phyloP scores from a whole-genome alignment of 2,329 filamentous ascomycete genomes.

The Penicillium sp. region DNA sequence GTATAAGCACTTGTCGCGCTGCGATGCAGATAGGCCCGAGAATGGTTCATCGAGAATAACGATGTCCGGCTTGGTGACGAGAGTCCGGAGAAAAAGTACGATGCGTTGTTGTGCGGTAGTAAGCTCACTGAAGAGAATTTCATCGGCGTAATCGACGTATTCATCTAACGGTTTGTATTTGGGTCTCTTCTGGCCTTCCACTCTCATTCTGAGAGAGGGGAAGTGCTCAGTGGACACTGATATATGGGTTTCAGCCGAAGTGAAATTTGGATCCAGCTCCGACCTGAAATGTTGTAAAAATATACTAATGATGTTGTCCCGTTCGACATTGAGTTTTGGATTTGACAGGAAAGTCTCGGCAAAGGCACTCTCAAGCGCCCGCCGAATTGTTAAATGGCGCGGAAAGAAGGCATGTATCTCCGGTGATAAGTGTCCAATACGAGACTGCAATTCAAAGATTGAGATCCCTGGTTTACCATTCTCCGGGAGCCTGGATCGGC shows the following conservation, averaged over 20 bases:
- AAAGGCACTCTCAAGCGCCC: slow-evolving; percentile 82
- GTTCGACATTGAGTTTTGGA: slow-evolving; percentile 61
- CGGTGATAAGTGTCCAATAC: slow-evolving; percentile 89
- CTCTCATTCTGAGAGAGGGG: slow-evolving; percentile 14
- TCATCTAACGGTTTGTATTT: slow-evolving; percentile 20
- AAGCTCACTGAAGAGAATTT: slow-evolving; percentile 69
- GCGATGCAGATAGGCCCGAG: slow-evolving; percentile 75
- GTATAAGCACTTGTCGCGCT: slow-evolving; percentile 81
- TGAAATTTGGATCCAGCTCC: slow-evolving; percentile 65
- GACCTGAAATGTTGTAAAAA: slow-evolving; percentile 73
- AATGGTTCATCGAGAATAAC: slow-evolving; percentile 86
- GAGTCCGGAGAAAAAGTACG: slow-evolving; percentile 75
- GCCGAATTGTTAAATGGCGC: slow-evolving; percentile 67
- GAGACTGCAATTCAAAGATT: slow-evolving; percentile 86
- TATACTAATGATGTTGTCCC: slow-evolving; percentile 63
- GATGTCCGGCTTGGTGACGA: slow-evolving; percentile 77
- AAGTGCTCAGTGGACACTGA: slow-evolving; percentile 22
- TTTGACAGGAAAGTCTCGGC: slow-evolving; percentile 78
- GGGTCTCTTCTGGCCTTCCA: neutral
- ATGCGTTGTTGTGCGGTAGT: slow-evolving; percentile 64
- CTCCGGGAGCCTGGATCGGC: slow-evolving; percentile 73
- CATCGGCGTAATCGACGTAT: slow-evolving; percentile 66
- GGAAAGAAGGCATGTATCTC: slow-evolving; percentile 95
- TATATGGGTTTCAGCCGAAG: slow-evolving; percentile 6
- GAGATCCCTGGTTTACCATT: slow-evolving; percentile 72